A percentile compares a stretch with the other conserved stretches of the same genome.
These are phyloP conservation scores for Myxozyma mucilagina DNA, from an alignment of 805 yeast genomes.

Conservation along the genomic window DNA sequence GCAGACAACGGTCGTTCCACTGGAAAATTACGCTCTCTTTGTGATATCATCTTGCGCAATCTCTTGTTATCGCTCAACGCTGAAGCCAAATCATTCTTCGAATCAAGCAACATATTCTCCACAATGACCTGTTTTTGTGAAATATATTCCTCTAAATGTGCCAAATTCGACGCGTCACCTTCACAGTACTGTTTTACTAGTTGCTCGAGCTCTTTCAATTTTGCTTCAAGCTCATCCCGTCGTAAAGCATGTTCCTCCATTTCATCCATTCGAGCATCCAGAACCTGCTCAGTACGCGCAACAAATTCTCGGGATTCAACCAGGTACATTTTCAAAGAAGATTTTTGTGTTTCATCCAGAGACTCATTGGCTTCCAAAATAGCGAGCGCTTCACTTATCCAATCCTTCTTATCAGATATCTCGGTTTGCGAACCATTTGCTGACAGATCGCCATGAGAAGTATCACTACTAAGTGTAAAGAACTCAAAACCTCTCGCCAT, in stretches of 20 bases:
- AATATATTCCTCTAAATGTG: conserved; percentile 8
- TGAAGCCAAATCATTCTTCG: conserved; percentile 20
- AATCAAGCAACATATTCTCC: conserved; percentile 11
- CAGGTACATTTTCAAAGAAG: conserved; percentile 11
- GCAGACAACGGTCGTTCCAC: conserved; percentile 9
- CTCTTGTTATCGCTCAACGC: conserved; percentile 24
- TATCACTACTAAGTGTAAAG: conserved; percentile 3
- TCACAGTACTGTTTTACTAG: conserved; percentile 2
- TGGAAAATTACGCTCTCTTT: neutral
- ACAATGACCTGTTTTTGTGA: conserved; percentile 1
- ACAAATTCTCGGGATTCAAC: conserved; percentile 21
- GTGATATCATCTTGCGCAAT: conserved; percentile 10
- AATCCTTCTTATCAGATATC: conserved; percentile 11
- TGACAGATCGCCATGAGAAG: neutral
- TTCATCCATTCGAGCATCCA: conserved; percentile 24
- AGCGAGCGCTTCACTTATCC: conserved; percentile 14
- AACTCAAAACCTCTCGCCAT: conserved; percentile 24
- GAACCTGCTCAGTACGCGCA: conserved; percentile 12
- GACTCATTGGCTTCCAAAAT: neutral
- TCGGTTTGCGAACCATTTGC: neutral
- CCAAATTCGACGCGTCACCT: conserved; percentile 1
- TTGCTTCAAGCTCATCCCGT: conserved; percentile 28
- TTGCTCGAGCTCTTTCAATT: conserved; percentile 21
- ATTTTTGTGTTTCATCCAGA: neutral
- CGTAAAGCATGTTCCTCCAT: conserved; percentile 12